phyloP scores from a whole-genome alignment of 2,329 filamentous ascomycete species.

The Neopestalotiopsis sp. region DNA sequence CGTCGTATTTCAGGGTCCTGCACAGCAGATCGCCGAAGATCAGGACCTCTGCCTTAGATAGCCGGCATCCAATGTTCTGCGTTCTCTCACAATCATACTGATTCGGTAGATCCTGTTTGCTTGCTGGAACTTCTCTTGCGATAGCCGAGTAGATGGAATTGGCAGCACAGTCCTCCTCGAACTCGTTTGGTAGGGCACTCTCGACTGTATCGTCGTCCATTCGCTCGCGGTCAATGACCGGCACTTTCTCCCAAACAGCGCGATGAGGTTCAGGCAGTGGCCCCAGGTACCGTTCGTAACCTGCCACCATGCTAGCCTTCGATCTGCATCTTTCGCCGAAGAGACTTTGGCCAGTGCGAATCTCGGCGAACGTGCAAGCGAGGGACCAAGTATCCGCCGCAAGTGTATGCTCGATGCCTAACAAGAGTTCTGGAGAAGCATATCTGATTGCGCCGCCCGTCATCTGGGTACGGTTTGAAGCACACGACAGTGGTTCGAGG shows the following conservation, averaged over 20 bases:
- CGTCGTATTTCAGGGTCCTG: conserved; percentile 15
- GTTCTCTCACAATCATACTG: neutral
- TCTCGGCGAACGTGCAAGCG: neutral
- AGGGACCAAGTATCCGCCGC: neutral
- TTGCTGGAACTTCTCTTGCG: neutral
- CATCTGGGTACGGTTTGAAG: neutral
- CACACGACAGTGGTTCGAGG: neutral
- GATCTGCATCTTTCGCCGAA: neutral
- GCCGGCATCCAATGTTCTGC: too few species aligned
- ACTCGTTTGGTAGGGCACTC: neutral
- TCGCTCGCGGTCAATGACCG: neutral
- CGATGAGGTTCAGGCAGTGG: neutral
- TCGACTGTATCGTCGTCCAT: neutral
- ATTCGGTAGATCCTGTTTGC: too few species aligned
- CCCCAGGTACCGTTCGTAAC: neutral
- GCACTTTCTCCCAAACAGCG: neutral
- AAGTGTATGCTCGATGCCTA: neutral
- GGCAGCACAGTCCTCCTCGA: neutral
- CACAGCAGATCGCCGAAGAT: conserved; percentile 17
- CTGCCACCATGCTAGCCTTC: neutral
- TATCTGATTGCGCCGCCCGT: neutral
- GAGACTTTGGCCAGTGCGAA: neutral
- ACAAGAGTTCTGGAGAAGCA: neutral
- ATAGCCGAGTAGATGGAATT: neutral
- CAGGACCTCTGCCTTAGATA: conserved; percentile 1